phyloP scores from a whole-genome alignment of 495 filamentous ascomycete species.

The Niebla homalea region DNA sequence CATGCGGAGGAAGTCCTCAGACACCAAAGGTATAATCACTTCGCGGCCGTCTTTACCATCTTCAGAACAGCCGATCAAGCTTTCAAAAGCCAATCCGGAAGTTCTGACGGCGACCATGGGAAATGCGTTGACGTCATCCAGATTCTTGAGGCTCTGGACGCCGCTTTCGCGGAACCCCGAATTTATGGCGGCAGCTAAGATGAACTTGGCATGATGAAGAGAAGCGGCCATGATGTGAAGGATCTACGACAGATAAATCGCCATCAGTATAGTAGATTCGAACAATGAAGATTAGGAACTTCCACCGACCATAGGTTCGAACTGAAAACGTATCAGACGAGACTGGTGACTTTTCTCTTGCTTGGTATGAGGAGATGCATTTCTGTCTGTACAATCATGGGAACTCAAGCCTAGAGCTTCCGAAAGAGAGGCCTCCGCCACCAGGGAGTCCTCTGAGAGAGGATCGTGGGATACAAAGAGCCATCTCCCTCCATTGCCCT shows the following conservation, averaged over 20 bases:
- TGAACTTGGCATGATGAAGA: constrained; percentile 51
- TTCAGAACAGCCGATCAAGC: constrained; percentile 51
- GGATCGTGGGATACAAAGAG: constrained; percentile 77
- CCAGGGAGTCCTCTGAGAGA: constrained; percentile 9
- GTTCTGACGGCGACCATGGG: constrained; percentile 77
- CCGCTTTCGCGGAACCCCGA: constrained; percentile 87
- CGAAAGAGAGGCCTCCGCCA: constrained; percentile 15
- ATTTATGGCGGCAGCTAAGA: constrained; percentile 59
- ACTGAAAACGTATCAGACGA: constrained; percentile 76
- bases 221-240: constrained; percentile 73
- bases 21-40: constrained; percentile 30
- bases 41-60: constrained; percentile 17
- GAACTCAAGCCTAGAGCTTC: constrained; percentile 21
- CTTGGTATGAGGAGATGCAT: not conserved
- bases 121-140: constrained; percentile 30
- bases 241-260: constrained; percentile 40
- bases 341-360: constrained; percentile 12
- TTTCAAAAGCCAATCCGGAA: constrained; percentile 65
- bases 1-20: constrained; percentile 45
- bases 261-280: not conserved
- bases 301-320: constrained; percentile 71
- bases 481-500: constrained; percentile 72
- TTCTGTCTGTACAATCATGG: not conserved
- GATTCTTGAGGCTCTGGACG: constrained; percentile 31
- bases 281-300: not conserved